phyloP scores from a whole-genome alignment of 106 monocot species.

The Phalaenopsis equestris region DNA sequence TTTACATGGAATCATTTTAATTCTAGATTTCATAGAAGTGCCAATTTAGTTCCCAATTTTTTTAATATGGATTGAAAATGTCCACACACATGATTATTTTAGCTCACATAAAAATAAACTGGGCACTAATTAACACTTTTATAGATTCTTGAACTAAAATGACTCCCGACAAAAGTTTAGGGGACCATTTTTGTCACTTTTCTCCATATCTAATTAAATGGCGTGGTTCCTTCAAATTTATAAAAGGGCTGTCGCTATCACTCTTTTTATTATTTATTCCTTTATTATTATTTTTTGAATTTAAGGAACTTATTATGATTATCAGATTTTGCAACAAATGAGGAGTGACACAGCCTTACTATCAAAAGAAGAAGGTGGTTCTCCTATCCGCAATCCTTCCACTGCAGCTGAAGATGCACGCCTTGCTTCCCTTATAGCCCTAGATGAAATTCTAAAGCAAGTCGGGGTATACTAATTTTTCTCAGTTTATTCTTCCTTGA shows the following conservation, averaged over 20 bases:
- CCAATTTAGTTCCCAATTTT: too few species aligned
- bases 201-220: background rate
- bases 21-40: too few species aligned
- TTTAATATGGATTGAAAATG: too few species aligned
- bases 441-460: constrained; percentile 80
- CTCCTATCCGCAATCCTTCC: constrained; percentile 89
- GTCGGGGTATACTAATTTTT: constrained; percentile 44
- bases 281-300: background rate
- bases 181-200: too few species aligned
- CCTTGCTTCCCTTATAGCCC: constrained; percentile 89
- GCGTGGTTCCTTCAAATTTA: background rate
- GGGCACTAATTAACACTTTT: too few species aligned
- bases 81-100: too few species aligned
- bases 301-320: background rate
- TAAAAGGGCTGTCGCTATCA: background rate
- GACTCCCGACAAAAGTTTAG: too few species aligned
- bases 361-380: constrained; percentile 93
- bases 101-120: too few species aligned
- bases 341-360: constrained; percentile 73
- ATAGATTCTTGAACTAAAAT: too few species aligned
- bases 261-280: background rate
- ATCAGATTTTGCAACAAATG: constrained; percentile 96
- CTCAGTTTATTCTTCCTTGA: background rate
- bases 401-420: constrained; percentile 98
- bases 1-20: too few species aligned